These are phyloP conservation scores for Eragrostis nindensis DNA, from an alignment of 176 grass and related monocot species.

Conservation along the genomic window DNA sequence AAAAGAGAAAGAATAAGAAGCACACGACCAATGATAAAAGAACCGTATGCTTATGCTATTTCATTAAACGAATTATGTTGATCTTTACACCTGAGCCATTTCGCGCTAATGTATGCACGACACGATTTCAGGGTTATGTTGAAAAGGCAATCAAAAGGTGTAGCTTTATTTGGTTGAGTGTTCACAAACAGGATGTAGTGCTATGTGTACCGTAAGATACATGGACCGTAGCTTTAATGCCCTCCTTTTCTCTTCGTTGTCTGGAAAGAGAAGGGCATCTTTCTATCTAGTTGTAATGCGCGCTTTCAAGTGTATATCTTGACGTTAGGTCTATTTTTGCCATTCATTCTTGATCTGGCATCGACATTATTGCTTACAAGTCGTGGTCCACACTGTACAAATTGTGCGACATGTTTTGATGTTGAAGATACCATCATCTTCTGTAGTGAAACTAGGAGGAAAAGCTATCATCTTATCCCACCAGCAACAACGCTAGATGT, in stretches of 20 bases:
- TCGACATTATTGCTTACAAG: not conserved
- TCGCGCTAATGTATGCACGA: not conserved
- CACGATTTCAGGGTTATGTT: not conserved
- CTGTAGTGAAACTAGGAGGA: not conserved
- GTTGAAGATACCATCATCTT: not conserved
- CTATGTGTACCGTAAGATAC: not conserved
- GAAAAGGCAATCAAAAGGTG: not conserved
- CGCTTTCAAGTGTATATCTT: conserved; percentile 1
- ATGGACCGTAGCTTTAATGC: not conserved
- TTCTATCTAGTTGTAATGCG: not conserved
- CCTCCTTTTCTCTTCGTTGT: not conserved
- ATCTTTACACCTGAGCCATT: not conserved
- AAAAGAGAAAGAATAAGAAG: not conserved
- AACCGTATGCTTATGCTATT: too few relatives aligned
- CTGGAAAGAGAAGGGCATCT: not conserved
- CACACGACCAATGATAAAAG: too few relatives aligned
- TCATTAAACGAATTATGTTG: too few relatives aligned
- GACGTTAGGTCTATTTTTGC: not conserved
- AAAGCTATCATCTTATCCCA: too few relatives aligned
- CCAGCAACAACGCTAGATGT: too few relatives aligned
- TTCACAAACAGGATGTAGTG: not conserved
- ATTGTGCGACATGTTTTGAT: not conserved
- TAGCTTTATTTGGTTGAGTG: not conserved
- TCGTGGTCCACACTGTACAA: not conserved
- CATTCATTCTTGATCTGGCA: not conserved